Conservation (phyloP, 2,329 filamentous ascomycete genomes). For the Meredithiella fracta region DNA sequence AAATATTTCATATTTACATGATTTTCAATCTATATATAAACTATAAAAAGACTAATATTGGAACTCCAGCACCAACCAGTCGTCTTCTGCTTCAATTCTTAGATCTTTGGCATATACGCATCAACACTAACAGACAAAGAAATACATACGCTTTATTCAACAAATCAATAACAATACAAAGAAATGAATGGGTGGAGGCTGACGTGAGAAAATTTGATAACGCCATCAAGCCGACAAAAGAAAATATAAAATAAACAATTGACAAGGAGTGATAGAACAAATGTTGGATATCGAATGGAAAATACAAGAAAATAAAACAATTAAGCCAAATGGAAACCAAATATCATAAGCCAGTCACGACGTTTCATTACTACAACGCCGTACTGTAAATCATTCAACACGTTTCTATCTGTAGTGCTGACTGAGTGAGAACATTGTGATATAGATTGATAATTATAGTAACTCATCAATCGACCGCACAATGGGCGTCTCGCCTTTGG, state of each 20-base stretch:
- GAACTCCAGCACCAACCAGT: too few relatives aligned
- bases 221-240: background rate
- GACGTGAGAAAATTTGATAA: background rate
- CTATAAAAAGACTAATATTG: background rate
- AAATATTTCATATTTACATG: background rate
- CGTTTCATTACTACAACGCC: slow-evolving; percentile 7
- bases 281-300: background rate
- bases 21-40: too few relatives aligned
- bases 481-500: slow-evolving; percentile 57
- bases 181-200: background rate
- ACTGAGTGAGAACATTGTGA: background rate
- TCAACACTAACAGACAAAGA: too few relatives aligned
- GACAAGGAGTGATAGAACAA: background rate
- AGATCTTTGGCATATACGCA: too few relatives aligned
- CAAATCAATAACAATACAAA: background rate
- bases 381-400: background rate
- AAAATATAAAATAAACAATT: background rate
- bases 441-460: slow-evolving; percentile 32
- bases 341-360: background rate
- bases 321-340: background rate
- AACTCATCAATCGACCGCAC: slow-evolving; percentile 64
- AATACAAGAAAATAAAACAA: background rate
- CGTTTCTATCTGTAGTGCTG: background rate
- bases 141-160: too few relatives aligned
- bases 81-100: too few relatives aligned